Percentiles rank a stretch among this genome's conserved stretches.
Evolutionary conservation across 139 green algal genomes (phyloP).

Genomic region (Dunaliella sp.): DNA sequence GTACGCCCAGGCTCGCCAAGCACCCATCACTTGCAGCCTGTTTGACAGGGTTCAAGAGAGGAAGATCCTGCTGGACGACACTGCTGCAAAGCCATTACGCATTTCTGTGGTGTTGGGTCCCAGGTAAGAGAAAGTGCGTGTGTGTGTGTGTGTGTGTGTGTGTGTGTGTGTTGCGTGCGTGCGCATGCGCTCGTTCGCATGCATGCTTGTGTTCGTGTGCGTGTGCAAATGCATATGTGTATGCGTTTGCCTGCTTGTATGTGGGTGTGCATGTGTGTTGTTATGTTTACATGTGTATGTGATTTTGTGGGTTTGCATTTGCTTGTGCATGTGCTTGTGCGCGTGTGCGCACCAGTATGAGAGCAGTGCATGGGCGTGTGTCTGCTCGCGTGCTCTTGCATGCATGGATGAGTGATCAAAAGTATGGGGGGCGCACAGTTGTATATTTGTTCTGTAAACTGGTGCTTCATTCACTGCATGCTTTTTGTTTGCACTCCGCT

Average conservation of each 20-base stretch:
- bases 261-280: background rate
- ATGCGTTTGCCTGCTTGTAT: background rate
- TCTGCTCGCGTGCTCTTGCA: background rate
- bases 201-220: background rate
- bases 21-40: background rate
- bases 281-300: background rate
- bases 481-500: background rate
- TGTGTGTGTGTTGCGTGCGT: too few species aligned
- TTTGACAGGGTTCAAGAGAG: background rate
- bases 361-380: background rate
- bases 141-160: background rate
- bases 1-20: background rate
- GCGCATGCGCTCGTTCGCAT: too few species aligned
- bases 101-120: background rate
- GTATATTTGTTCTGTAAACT: background rate
- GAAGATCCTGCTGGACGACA: background rate
- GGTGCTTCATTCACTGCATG: background rate
- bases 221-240: background rate
- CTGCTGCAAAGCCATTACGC: background rate
- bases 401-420: background rate
- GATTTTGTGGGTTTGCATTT: background rate
- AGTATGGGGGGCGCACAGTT: background rate
- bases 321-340: background rate
- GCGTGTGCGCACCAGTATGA: background rate
- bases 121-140: too few species aligned